Conservation (phyloP, 768 basidiomycete species). For the Xerocomellus dryophilus region DNA sequence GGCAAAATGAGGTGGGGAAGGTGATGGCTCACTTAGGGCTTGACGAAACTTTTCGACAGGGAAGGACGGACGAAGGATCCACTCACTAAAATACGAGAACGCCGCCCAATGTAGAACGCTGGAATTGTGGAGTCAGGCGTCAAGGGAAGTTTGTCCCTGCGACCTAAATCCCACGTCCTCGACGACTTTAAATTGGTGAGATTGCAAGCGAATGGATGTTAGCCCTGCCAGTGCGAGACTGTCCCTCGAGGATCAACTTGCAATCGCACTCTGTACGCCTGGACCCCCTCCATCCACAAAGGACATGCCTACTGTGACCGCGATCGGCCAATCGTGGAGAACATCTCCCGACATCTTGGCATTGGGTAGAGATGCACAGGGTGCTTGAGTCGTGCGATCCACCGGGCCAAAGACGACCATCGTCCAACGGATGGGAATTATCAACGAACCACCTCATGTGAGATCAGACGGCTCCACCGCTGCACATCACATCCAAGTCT, state of each 20-base stretch:
- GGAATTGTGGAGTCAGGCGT: background rate
- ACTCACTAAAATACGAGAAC: too few relatives aligned
- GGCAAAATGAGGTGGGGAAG: constrained; percentile 63
- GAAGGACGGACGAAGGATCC: too few relatives aligned
- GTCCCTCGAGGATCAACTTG: background rate
- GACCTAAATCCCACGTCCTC: background rate
- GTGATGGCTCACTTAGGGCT: constrained; percentile 44
- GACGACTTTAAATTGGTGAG: background rate
- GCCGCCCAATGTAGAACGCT: background rate
- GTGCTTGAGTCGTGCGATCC: constrained; percentile 2
- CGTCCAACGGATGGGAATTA: background rate
- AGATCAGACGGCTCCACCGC: background rate
- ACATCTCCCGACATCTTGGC: background rate
- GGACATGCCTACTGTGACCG: background rate
- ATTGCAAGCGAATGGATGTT: constrained; percentile 2
- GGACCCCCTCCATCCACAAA: background rate
- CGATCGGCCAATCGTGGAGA: background rate
- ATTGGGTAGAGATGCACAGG: background rate
- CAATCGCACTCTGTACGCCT: background rate
- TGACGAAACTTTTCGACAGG: constrained; percentile 23
- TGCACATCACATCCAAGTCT: background rate
- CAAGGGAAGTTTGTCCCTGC: background rate
- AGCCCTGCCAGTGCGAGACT: background rate
- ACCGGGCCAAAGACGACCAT: background rate
- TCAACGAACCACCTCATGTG: background rate